These are phyloP conservation scores for Chaetothyriales sp. DNA, from an alignment of 2,329 filamentous ascomycete genomes.

Conservation along the genomic window DNA sequence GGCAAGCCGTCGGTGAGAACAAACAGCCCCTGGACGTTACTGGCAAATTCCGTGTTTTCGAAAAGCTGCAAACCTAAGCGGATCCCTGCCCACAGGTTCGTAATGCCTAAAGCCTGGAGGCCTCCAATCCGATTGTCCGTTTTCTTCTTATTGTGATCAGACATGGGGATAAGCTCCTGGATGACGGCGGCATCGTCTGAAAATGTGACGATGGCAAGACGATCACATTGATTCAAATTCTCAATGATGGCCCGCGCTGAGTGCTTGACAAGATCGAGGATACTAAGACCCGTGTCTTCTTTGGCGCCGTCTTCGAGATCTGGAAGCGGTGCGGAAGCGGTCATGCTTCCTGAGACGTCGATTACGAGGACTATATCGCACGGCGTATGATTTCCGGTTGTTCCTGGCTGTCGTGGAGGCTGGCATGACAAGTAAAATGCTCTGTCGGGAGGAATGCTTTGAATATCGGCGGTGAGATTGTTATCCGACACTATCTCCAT, in stretches of 20 bases:
- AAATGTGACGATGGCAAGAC: constrained; percentile 47
- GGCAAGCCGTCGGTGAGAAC: constrained; percentile 30
- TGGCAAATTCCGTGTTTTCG: constrained; percentile 18
- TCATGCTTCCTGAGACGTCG: constrained; percentile 49
- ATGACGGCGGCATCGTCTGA: constrained; percentile 29
- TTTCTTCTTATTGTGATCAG: constrained; percentile 30
- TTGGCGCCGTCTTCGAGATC: constrained; percentile 18
- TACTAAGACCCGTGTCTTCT: constrained; percentile 39
- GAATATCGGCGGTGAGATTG: neutral
- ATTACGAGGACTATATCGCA: constrained; percentile 51
- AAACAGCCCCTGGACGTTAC: constrained; percentile 22
- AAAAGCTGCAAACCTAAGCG: constrained; percentile 39
- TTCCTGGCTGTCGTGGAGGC: constrained; percentile 14
- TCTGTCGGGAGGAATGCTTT: neutral
- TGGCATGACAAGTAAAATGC: constrained; percentile 10
- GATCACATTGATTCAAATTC: constrained; percentile 41
- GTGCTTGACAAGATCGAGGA: constrained; percentile 49
- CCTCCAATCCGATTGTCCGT: constrained; percentile 31
- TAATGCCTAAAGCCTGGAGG: constrained; percentile 29
- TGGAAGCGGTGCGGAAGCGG: constrained; percentile 33
- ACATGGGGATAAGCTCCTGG: constrained; percentile 38
- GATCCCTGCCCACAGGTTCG: constrained; percentile 48
- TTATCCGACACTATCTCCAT: neutral
- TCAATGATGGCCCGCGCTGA: constrained; percentile 45
- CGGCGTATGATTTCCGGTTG: constrained; percentile 26